A percentile compares a stretch with the other conserved stretches of the same genome.
phyloP scores from a whole-genome alignment of 192 early-diverging fungal genomes.

The Dimargaris cristalligena region DNA sequence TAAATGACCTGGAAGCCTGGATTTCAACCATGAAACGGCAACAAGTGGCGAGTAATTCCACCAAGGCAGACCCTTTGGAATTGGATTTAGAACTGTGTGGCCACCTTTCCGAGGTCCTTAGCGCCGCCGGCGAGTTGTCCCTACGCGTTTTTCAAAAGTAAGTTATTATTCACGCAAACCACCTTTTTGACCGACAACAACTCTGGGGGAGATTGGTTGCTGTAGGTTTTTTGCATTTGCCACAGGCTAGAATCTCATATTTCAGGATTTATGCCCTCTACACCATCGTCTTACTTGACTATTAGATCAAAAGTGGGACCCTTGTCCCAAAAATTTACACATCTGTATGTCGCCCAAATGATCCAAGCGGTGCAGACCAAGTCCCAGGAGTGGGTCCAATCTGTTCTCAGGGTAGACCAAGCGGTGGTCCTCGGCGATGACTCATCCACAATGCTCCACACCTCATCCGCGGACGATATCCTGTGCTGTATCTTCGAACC shows the following conservation, averaged over 20 bases:
- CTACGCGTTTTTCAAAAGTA: background rate
- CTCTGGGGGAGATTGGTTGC: too few species aligned
- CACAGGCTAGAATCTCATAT: too few species aligned
- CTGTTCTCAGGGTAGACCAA: background rate
- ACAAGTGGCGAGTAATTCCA: background rate
- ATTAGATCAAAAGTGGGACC: background rate
- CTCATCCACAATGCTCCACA: background rate
- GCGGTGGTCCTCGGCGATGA: background rate
- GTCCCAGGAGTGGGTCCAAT: background rate
- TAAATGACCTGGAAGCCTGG: background rate
- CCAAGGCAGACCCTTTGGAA: background rate
- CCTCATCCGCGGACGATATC: slow-evolving; percentile 5
- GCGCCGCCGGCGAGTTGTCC: background rate
- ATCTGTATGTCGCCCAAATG: background rate
- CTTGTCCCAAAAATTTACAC: background rate
- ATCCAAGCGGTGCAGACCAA: background rate
- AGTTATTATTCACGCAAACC: too few species aligned
- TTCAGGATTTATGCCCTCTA: too few species aligned
- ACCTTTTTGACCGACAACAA: too few species aligned
- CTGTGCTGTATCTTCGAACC: slow-evolving; percentile 9
- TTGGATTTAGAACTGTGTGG: background rate
- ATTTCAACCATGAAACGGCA: background rate
- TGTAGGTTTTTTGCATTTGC: too few species aligned
- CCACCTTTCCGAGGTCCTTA: background rate
- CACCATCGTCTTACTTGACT: too few species aligned